Base-by-base conservation (phyloP, 257 asterid genomes). In the Phtheirospermum japonicum region DNA sequence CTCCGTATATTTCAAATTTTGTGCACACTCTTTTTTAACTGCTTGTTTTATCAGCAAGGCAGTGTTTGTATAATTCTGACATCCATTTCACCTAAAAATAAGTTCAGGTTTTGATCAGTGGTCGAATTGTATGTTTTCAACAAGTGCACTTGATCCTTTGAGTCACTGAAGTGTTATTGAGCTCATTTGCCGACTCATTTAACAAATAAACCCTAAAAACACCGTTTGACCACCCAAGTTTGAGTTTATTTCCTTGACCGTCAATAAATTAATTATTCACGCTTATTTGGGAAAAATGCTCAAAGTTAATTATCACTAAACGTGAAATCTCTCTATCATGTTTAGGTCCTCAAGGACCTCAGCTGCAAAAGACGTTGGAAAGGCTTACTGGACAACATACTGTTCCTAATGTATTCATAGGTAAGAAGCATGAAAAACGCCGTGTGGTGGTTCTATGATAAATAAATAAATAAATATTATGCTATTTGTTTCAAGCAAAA, bases 371-470 rank as follows among this genome's bases (percentile, higher is more conserved):
- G 81, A 82, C 85, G 39, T 81, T 88, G 68, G 86, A 82, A 72
- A 77, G 83, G 75, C 85, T 90, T 61, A 85, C 96, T 13, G 96
- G 96, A 66, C 98, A 90, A 52, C 77, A 68, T 63, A 90, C 98
- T 0, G 97, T 90, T 49, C 98, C 98, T 9, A 90, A 90, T 73
- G 94, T 90, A 49, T 90, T 90, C 65, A 82, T 90, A 76, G 98
- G 98, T 90, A 77, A 63, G 71, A 77, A 68, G 60, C 59, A 68
- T 40, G 36, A 45, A 42, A n/a, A 58, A 37, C 45, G 59, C 42
- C 20, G 30, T 51, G 10, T 37, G 34, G 45, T 54, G 34, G 28
- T 49, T 42, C 12, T 39, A 36, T 7, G 8, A 46, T 23, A 26
- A 39, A 36, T 36, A 36, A 4, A 9, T 39, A 39, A 17, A 32